Base-by-base conservation (phyloP, 805 yeast genomes). In the Vanderwaltozyma tropicalis region DNA sequence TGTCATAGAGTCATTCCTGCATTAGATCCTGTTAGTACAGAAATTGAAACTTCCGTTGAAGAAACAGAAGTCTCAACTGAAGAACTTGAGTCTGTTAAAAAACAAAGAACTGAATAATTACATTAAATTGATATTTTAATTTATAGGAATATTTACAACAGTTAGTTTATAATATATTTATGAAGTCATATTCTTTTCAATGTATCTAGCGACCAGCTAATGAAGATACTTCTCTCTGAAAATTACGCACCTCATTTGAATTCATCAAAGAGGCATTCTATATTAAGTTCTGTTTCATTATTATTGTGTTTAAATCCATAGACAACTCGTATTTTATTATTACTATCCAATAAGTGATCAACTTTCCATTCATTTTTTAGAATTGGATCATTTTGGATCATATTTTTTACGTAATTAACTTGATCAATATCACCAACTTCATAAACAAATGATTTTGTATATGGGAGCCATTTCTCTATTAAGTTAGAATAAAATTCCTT, bases 1-100 rank as follows among this genome's bases (percentile, higher is more conserved):
- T 94, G 89, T 3, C 73, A 83, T 13, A 69, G 83, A 34, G 96
- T 92, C 0, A 63, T 76, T 37, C 95, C 96, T 4, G 54, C 54
- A 1, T 38, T 43, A 2, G 57, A 46, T 26, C 54, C 56, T 10
- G 30, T 15, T 5, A n/a, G 8, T 6, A 17, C 12, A 7, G 37
- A 18, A 34, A 28, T 26, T 17, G 35, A 34, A 16, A 15, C 8
- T 5, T n/a, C n/a, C 6, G 26, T 17, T 12, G 19, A 15, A 16
- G 29, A n/a, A 2, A 25, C 24, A 28, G 32, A 30, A 11, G 37
- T 35, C n/a, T 19, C 32, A n/a, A 12, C 28, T 4, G 21, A 19
- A 19, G 49, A 44, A 3, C 40, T 43, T 7, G 52, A 46, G 28
- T 43, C 47, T 8, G 26, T 10, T 8, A 33, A 33, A n/a, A 33